Evolutionary conservation across 148 eudicot species (phyloP).

Genomic region (Bassia scoparia): DNA sequence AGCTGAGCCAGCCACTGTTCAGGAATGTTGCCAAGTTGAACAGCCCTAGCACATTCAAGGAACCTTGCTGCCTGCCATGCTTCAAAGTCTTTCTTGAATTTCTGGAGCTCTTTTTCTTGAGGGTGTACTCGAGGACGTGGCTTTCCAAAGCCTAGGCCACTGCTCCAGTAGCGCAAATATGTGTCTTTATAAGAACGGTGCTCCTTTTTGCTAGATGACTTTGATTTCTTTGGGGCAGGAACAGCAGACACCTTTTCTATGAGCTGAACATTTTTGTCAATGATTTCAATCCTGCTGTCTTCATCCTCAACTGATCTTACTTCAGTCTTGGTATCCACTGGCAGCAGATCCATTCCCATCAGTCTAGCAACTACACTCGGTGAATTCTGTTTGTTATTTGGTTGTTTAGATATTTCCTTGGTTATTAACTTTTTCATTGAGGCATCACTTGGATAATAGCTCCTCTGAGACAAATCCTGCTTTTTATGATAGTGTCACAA

Average conservation of each 20-base stretch:
- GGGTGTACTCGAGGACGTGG: conserved; percentile 83
- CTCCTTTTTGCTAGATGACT: conserved; percentile 35
- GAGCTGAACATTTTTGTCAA: conserved; percentile 31
- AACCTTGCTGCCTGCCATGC: conserved; percentile 94
- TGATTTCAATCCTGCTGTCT: conserved; percentile 23
- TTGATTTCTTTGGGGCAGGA: conserved; percentile 32
- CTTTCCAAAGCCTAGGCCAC: conserved; percentile 38
- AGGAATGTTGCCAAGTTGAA: conserved; percentile 54
- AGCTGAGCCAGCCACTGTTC: conserved; percentile 75
- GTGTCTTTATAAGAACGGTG: conserved; percentile 33
- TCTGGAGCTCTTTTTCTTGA: conserved; percentile 96
- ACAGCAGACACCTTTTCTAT: conserved; percentile 38
- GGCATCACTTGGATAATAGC: conserved; percentile 45
- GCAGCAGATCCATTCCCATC: conserved; percentile 87
- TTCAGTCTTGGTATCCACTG: conserved; percentile 40
- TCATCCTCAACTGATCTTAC: conserved; percentile 31
- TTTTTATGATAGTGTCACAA: conserved; percentile 23
- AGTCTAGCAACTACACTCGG: conserved; percentile 90
- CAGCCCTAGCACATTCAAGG: conserved; percentile 70
- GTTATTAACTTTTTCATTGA: conserved; percentile 75
- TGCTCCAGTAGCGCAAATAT: conserved; percentile 39
- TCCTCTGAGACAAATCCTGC: conserved; percentile 43
- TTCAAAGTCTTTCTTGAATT: conserved; percentile 92
- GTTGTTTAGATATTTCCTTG: conserved; percentile 54
- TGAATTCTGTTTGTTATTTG: conserved; percentile 44